Conservation (phyloP, 257 asterid species). For the Euphrasia confusa region DNA sequence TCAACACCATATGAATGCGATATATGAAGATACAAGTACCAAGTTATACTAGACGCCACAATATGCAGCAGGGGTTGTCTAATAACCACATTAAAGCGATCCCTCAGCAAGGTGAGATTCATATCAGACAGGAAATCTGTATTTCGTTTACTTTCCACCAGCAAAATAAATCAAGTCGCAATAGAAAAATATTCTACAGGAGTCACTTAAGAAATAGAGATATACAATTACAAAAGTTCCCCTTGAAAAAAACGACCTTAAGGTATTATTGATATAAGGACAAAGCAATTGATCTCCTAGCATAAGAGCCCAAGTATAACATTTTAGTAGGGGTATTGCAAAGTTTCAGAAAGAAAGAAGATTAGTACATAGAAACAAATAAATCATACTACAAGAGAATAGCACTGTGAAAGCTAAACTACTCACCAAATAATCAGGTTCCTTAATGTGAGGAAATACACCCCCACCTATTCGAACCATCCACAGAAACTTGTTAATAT, state of each 20-base stretch:
- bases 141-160: conserved; percentile 1
- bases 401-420: conserved; percentile 13
- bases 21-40: conserved; percentile 18
- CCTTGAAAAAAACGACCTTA: neutral
- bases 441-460: conserved; percentile 96
- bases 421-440: conserved; percentile 95
- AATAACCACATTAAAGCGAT: conserved; percentile 7
- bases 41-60: neutral
- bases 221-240: neutral
- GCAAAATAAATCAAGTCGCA: neutral
- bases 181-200: neutral
- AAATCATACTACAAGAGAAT: neutral
- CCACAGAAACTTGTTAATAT: conserved; percentile 96
- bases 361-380: neutral
- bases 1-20: conserved; percentile 26
- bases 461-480: conserved; percentile 99
- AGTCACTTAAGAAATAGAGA: neutral
- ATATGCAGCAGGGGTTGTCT: conserved; percentile 3
- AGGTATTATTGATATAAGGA: conserved; percentile 14
- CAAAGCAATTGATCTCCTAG: neutral
- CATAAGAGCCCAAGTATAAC: neutral
- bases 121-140: conserved; percentile 3
- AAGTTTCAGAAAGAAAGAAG: neutral
- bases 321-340: neutral
- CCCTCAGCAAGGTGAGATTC: conserved; percentile 1